These are phyloP conservation scores for Porcisia deanei DNA, from an alignment of 208 protist genomes.

Conservation along the genomic window DNA sequence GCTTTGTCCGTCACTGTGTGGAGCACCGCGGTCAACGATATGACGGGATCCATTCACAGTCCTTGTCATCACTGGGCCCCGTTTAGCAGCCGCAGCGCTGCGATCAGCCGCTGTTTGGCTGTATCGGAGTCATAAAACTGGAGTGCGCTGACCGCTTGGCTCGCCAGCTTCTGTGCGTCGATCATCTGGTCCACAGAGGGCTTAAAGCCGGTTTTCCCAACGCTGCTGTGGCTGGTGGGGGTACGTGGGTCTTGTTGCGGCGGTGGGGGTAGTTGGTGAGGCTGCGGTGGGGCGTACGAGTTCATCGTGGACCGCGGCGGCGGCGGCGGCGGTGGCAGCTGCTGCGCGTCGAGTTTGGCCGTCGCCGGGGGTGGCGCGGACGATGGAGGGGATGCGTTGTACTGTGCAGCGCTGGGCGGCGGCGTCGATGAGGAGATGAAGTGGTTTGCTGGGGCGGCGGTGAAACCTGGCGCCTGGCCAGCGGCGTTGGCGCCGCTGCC, in stretches of 20 bases:
- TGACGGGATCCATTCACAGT: no score
- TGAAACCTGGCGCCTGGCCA: neutral
- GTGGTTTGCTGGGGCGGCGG: conserved; percentile 17
- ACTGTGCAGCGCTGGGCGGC: neutral
- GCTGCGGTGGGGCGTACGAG: neutral
- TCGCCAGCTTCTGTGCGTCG: conserved; percentile 74
- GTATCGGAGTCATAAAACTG: conserved; percentile 79
- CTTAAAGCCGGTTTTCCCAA: conserved; percentile 7
- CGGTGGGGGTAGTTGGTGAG: neutral
- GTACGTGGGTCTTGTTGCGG: neutral
- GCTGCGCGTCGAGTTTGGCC: neutral
- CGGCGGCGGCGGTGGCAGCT: conserved; percentile 3
- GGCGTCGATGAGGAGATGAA: conserved; percentile 5
- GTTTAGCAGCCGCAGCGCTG: conserved; percentile 51
- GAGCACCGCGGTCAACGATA: neutral
- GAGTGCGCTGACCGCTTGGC: conserved; percentile 72
- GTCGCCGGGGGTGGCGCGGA: neutral
- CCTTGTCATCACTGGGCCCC: conserved; percentile 15
- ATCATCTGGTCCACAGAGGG: conserved; percentile 75
- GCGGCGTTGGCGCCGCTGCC: neutral
- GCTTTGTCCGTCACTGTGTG: no score
- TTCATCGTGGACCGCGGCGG: neutral
- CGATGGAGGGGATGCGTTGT: neutral
- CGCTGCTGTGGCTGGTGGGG: conserved; percentile 7
- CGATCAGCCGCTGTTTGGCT: conserved; percentile 51